Evolutionary conservation across 768 basidiomycete species (phyloP).

Genomic region (Suillus cothurnatus): DNA sequence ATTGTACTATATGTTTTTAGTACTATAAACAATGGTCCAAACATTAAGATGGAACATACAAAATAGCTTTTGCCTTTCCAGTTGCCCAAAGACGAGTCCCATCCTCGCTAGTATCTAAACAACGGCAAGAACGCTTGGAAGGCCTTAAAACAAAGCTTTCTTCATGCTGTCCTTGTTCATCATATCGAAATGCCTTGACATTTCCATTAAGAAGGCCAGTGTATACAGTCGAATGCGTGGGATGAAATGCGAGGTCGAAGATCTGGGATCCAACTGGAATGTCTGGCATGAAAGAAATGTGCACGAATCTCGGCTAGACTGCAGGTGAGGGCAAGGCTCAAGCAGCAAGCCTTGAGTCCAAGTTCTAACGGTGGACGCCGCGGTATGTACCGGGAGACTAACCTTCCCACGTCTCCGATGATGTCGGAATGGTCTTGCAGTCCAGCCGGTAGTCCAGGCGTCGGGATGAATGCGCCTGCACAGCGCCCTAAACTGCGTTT

Average conservation of each 20-base stretch:
- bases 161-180: conserved; percentile 64
- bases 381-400: neutral
- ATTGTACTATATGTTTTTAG: conserved; percentile 51
- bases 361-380: neutral
- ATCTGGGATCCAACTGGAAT: conserved; percentile 76
- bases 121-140: conserved; percentile 83
- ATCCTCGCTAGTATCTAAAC: conserved; percentile 65
- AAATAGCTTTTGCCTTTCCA: conserved; percentile 78
- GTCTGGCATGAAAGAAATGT: conserved; percentile 47
- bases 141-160: conserved; percentile 65
- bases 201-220: conserved; percentile 80
- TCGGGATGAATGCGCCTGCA: neutral
- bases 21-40: conserved; percentile 5
- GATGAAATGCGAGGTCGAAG: conserved; percentile 91
- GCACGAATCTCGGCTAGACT: neutral
- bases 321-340: neutral
- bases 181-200: conserved; percentile 80
- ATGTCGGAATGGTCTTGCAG: neutral
- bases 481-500: neutral
- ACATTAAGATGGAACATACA: conserved; percentile 51
- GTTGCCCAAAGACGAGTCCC: conserved; percentile 74
- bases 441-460: neutral
- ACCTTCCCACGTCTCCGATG: neutral
- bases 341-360: neutral
- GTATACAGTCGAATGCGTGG: conserved; percentile 69